Evolutionary conservation across 441 rosid genomes (phyloP), one percentile per base, ranked within the genome.

Genomic region (Rhodomyrtus psidioides): DNA sequence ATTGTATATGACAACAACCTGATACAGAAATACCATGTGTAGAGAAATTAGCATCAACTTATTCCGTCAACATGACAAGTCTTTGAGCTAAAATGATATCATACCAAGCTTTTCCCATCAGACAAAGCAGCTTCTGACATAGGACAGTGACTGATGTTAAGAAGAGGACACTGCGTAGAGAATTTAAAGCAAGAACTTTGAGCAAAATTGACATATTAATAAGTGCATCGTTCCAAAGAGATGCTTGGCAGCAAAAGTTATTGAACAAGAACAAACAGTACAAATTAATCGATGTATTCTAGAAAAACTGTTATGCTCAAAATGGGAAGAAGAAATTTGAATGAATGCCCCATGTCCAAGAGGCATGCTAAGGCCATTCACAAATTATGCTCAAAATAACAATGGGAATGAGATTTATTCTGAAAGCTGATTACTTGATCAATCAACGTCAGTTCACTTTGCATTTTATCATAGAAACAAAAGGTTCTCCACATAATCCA

Each of bases 131-230:
- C 88, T 93, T 98, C 99, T 74, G 99, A 94, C 84, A 96, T 91
- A 83, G 98, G 97, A 85, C 99, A 98, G 89, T 95, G 96, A 88
- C 97, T 96, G 91, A 98, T 94, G 92, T 98, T 98, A 94, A 98
- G 89, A 89, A 98, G 98, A 56, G 96, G 96, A 91, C 99, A 98
- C 99, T 98, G 94, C 79, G 12, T 21, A 70, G 49, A 70, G 9
- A 70, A 70, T 70, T 70, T 9, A 70, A 84, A 53, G 86, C 82
- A 27, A 42, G 74, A 27, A 83, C 60, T 75, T 53, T 82, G 51
- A 55, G 26, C 46, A 83, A 21, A 70, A 70, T 34, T 12, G 44
- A 39, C 7, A 70, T 70, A 83, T 14, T 27, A 87, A 30, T 44
- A 70, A 2, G 79, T 70, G 49, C 79, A 84, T 54, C 53, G 28